These are phyloP conservation scores for Paecilomyces variotii DNA, from an alignment of 2,329 filamentous ascomycete genomes.

Conservation along the genomic window DNA sequence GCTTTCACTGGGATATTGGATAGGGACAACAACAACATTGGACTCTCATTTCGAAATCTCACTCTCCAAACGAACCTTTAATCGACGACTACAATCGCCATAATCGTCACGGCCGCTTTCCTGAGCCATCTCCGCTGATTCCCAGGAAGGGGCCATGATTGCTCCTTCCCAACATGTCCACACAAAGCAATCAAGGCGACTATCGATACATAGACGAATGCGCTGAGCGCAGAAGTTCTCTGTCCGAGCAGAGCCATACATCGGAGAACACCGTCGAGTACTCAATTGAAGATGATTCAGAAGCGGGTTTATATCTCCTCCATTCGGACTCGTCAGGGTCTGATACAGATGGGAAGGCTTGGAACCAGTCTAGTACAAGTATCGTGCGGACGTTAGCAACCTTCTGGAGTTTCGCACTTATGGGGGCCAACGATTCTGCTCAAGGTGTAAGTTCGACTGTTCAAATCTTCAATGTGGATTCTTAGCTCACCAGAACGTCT, in stretches of 20 bases:
- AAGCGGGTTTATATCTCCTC: neutral
- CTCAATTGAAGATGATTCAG: neutral
- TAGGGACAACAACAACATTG: neutral
- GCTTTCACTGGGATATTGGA: neutral
- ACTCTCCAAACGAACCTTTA: neutral
- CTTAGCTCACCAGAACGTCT: conserved; percentile 4
- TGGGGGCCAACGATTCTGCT: conserved; percentile 52
- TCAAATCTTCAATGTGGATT: neutral
- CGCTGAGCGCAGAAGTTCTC: neutral
- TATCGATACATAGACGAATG: neutral
- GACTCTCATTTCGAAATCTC: neutral
- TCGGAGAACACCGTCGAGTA: neutral
- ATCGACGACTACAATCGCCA: neutral
- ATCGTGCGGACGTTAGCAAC: conserved; percentile 43
- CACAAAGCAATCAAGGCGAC: neutral
- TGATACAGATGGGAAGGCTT: conserved; percentile 27
- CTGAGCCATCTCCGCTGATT: neutral
- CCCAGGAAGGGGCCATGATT: neutral
- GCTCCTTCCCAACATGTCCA: neutral
- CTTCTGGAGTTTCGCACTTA: conserved; percentile 51
- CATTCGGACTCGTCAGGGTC: neutral
- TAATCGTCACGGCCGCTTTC: neutral
- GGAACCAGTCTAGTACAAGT: conserved; percentile 45
- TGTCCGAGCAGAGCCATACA: neutral
- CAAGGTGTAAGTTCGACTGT: conserved; percentile 43